Base-by-base conservation (phyloP, 2,329 filamentous ascomycete genomes). In the Pseudonectria foliicola region DNA sequence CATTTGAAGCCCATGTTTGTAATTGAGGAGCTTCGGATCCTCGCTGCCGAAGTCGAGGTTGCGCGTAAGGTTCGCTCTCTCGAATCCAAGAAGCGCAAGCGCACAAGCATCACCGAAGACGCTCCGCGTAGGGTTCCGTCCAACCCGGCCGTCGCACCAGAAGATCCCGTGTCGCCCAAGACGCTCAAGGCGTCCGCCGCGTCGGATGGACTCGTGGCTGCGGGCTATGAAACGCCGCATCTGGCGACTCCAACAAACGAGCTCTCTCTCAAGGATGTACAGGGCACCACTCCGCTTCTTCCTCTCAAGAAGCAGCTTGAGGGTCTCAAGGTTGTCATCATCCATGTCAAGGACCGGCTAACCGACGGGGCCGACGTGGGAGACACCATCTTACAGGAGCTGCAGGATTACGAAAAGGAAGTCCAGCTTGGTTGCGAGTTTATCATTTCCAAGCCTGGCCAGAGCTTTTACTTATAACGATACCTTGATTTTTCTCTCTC, bases 311-410 rank as follows among this genome's bases (percentile, higher is more conserved):
- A 54, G 53, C 79, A 80, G 6, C 67, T 98, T 4, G 66, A 70
- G 34, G 88, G 87, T 0, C 56, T 96, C 18, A 83, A 79, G 43
- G 68, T 98, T 2, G 80, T 95, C 32, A 77, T 96, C 36, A 96
- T 96, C 25, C 92, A 98, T 55, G 76, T 96, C 53, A 98, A 98
- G 58, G 90, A 96, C 45, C 82, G 75, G 14, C 64, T 95, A 36
- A 67, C 71, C 7, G 88, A 95, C 54, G 85, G 78, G 0, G 75
- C 76, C 64, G 31, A 77, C 73, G 2, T 73, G 68, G 25, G 62
- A 1, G 77, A 85, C 4, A 71, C 63, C 2, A 94, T 96, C 25
- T 50, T 92, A 14, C 54, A 67, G 40, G 77, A 95, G 56, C 60
- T 96, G 32, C 55, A 63, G 13, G 75, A 77, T 16, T 70, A 85